Evolutionary conservation across 2,329 filamentous ascomycete genomes (phyloP).

Genomic region (Drechslera avenae): DNA sequence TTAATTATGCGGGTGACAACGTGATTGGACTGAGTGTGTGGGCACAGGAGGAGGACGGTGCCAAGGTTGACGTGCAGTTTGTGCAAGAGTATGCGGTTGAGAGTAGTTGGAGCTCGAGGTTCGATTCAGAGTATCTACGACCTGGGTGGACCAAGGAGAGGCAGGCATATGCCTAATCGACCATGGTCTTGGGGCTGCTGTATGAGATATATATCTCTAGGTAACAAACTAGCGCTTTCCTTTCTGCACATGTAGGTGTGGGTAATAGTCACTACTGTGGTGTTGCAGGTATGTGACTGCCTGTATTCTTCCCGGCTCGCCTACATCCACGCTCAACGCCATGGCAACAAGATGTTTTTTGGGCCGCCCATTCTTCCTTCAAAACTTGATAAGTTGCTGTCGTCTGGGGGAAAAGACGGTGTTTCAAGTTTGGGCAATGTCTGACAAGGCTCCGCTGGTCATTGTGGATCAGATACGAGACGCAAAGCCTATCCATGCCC

Average conservation of each 20-base stretch:
- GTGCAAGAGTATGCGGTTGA: slow-evolving; percentile 60
- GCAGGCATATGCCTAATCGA: slow-evolving; percentile 35
- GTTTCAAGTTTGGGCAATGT: slow-evolving; percentile 2
- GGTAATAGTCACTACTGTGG: not conserved
- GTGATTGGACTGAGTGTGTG: slow-evolving; percentile 64
- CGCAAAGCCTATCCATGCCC: slow-evolving; percentile 3
- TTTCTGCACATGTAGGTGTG: not conserved
- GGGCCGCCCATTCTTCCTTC: not conserved
- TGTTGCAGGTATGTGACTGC: no score
- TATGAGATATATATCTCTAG: not conserved
- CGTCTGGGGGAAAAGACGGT: not conserved
- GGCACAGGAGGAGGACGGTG: slow-evolving; percentile 62
- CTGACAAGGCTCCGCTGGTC: slow-evolving; percentile 6
- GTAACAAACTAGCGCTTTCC: not conserved
- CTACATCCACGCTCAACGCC: no score
- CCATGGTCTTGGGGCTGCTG: not conserved
- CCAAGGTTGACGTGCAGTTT: slow-evolving; percentile 57
- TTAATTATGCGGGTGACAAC: slow-evolving; percentile 64
- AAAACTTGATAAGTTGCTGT: not conserved
- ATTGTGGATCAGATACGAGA: slow-evolving; percentile 3
- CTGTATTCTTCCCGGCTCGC: no score
- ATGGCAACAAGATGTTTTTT: not conserved
- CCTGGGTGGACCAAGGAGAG: slow-evolving; percentile 56
- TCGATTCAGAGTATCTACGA: slow-evolving; percentile 56
- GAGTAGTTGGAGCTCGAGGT: slow-evolving; percentile 58